Conservation (phyloP, 208 protist species). For the Leishmania mexicana region DNA sequence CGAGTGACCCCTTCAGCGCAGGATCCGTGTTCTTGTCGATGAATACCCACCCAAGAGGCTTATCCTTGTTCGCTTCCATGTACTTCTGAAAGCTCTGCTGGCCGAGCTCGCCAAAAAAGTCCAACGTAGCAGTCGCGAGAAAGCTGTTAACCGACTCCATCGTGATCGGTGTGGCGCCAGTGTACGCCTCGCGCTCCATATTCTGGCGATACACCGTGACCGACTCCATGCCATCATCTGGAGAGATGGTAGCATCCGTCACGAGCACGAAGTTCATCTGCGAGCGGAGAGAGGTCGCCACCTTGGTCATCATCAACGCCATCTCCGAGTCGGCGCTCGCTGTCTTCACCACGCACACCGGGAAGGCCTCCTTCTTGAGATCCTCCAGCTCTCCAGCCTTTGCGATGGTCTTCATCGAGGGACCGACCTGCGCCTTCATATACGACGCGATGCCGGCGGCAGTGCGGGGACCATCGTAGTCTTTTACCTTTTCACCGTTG, state of each 20-base stretch:
- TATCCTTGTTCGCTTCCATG: slow-evolving; percentile 40
- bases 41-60: slow-evolving; percentile 78
- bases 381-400: slow-evolving; percentile 61
- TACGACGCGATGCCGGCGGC: slow-evolving; percentile 61
- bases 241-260: slow-evolving; percentile 50
- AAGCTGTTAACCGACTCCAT: slow-evolving; percentile 51
- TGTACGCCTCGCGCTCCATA: slow-evolving; percentile 54
- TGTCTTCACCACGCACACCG: slow-evolving; percentile 63
- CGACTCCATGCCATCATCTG: slow-evolving; percentile 59
- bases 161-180: slow-evolving; percentile 35
- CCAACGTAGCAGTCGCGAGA: slow-evolving; percentile 47
- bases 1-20: slow-evolving; percentile 32
- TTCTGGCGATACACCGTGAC: slow-evolving; percentile 58
- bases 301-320: slow-evolving; percentile 27
- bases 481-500: slow-evolving; percentile 57
- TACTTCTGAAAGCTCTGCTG: slow-evolving; percentile 70
- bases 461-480: slow-evolving; percentile 72
- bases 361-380: slow-evolving; percentile 52
- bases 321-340: slow-evolving; percentile 38
- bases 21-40: slow-evolving; percentile 37
- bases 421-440: slow-evolving; percentile 58
- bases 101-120: slow-evolving; percentile 74
- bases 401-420: slow-evolving; percentile 36
- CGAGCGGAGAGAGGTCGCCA: slow-evolving; percentile 46
- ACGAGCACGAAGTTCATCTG: slow-evolving; percentile 65